A percentile compares a stretch with the other conserved stretches of the same genome.
Conservation (phyloP, 148 eudicot species). For the Vaccinium corymbosum region DNA sequence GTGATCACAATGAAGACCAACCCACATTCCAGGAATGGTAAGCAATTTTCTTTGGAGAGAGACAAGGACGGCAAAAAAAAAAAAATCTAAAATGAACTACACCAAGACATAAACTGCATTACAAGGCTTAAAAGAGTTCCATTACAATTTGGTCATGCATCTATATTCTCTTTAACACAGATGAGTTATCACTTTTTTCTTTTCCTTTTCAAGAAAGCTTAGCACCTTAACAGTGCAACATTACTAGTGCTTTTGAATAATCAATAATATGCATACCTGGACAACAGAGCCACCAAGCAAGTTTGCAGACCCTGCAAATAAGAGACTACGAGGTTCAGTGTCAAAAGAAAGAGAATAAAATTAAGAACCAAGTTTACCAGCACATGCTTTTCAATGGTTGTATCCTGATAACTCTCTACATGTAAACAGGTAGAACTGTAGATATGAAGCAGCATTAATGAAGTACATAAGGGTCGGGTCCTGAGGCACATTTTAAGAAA, state of each 20-base stretch:
- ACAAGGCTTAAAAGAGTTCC: neutral
- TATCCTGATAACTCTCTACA: neutral
- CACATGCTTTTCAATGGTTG: neutral
- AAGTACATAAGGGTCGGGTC: neutral
- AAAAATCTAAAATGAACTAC: neutral
- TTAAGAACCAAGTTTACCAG: conserved; percentile 2
- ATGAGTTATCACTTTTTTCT: neutral
- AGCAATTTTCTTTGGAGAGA: conserved; percentile 3
- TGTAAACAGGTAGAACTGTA: neutral
- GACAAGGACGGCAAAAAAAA: neutral
- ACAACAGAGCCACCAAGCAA: conserved; percentile 82
- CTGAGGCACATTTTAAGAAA: neutral
- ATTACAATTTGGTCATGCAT: conserved; percentile 3
- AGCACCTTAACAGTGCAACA: neutral
- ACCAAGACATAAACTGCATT: neutral
- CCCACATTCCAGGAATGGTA: neutral
- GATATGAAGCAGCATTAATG: neutral
- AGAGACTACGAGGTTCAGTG: conserved; percentile 15
- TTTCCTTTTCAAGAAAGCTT: neutral
- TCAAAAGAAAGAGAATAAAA: conserved; percentile 11
- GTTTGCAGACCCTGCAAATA: conserved; percentile 88
- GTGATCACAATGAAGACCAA: conserved; percentile 4
- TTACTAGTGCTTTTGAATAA: neutral
- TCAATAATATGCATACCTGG: conserved; percentile 54
- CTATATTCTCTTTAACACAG: neutral